A percentile compares a stretch with the other conserved stretches of the same genome.
phyloP scores from a whole-genome alignment of 2,329 filamentous ascomycete genomes.

The Cercospora zeina region DNA sequence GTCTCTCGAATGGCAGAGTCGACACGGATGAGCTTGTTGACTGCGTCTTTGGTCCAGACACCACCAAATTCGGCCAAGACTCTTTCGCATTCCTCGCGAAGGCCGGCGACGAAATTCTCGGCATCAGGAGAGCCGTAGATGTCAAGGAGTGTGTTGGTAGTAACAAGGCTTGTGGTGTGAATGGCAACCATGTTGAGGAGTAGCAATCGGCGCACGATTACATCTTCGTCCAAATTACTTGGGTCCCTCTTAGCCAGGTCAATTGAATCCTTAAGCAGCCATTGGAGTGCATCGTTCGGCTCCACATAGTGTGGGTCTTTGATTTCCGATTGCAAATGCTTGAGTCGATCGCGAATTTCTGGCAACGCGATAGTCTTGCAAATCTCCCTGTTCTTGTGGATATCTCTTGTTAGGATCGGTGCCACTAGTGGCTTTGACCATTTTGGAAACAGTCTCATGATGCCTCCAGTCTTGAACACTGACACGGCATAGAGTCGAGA shows the following conservation, averaged over 20 bases:
- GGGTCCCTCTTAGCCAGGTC: slow-evolving; percentile 24
- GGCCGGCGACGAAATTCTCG: slow-evolving; percentile 25
- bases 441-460: slow-evolving; percentile 26
- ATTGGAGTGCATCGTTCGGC: slow-evolving; percentile 31
- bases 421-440: slow-evolving; percentile 25
- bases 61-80: slow-evolving; percentile 24
- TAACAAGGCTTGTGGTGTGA: slow-evolving; percentile 33
- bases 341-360: slow-evolving; percentile 24
- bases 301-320: slow-evolving; percentile 16
- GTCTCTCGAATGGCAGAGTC: slow-evolving; percentile 38
- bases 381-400: slow-evolving; percentile 19
- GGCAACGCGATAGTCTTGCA: slow-evolving; percentile 24
- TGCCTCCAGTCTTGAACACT: slow-evolving; percentile 26
- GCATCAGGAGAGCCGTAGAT: slow-evolving; percentile 27
- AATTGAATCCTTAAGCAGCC: slow-evolving; percentile 27
- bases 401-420: slow-evolving; percentile 18
- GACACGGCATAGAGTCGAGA: slow-evolving; percentile 27
- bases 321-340: slow-evolving; percentile 12
- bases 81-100: slow-evolving; percentile 32
- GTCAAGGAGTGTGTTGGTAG: slow-evolving; percentile 33
- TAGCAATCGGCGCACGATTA: slow-evolving; percentile 27
- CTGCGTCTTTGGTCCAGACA: slow-evolving; percentile 31
- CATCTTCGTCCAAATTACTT: slow-evolving; percentile 22
- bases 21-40: slow-evolving; percentile 30
- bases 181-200: slow-evolving; percentile 35